Evolutionary conservation across 345 rosid species (phyloP).

Genomic region (Mangifera indica): DNA sequence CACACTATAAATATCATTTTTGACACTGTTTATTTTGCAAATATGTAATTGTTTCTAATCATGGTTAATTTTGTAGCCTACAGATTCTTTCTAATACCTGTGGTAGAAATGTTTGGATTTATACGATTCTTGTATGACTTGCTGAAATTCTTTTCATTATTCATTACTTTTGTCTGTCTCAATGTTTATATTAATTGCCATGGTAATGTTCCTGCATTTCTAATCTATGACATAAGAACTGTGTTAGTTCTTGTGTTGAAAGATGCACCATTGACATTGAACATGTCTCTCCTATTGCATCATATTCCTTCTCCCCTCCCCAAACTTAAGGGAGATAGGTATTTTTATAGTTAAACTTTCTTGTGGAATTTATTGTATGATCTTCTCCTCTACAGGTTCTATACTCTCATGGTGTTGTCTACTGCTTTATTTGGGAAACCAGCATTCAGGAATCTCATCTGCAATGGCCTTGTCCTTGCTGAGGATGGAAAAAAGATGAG

Average conservation of each 20-base stretch:
- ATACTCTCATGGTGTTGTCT: slow-evolving; percentile 98
- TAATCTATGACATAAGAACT: background rate
- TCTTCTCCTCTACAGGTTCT: slow-evolving; percentile 59
- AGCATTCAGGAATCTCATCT: slow-evolving; percentile 86
- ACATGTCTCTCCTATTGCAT: background rate
- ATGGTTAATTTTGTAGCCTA: too few relatives aligned
- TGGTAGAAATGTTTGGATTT: background rate
- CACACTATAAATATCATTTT: background rate
- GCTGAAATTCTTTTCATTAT: background rate
- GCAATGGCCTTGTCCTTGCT: slow-evolving; percentile 97
- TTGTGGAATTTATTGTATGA: background rate
- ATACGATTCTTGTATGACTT: background rate
- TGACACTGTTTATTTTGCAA: background rate
- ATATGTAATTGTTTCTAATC: background rate
- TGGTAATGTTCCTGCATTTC: background rate
- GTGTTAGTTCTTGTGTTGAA: background rate
- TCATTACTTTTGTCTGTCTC: background rate
- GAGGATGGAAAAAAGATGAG: slow-evolving; percentile 99
- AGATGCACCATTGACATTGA: too few relatives aligned
- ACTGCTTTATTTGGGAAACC: slow-evolving; percentile 96
- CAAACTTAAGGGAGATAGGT: background rate
- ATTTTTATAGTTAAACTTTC: background rate
- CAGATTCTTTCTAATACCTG: background rate
- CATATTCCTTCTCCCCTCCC: background rate
- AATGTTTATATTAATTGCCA: background rate